Evolutionary conservation across 1,284 basidiomycete genomes (phyloP), one percentile per base, ranked within the genome.

Genomic region (Tilletiopsis washingtonensis): DNA sequence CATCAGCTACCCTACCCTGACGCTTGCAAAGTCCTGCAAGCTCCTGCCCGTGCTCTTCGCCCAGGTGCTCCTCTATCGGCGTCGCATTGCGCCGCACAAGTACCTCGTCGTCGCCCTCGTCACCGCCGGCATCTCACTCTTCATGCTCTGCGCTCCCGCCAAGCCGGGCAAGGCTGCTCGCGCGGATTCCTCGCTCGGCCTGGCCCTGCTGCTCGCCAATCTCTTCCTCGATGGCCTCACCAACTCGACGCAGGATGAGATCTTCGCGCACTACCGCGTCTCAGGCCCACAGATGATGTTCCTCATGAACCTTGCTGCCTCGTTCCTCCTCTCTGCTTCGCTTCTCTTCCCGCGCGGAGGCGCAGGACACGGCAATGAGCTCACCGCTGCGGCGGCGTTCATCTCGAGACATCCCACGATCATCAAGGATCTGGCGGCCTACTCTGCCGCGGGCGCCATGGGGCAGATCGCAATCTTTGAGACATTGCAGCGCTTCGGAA

Each of bases 231-330:
- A 99, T 73, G 94, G 94, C 20, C 83, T 88, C 36, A 87, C 86
- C 49, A 97, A 98, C 77, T 88, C 88, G n/a, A 96, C 91, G 2
- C 94, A 99, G 75, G 94, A 99, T 74, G 87, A 97, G 76, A 86
- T 98, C 56, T 98, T 99, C 74, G 78, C 81, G 34, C 82, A 84
- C 75, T 71, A 61, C 38, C 54, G 56, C 20, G 82, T 91, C 19
- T 82, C 84, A 0, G 94, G 94, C 3, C 91, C 94, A 73, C 93
- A 99, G 74, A 96, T 99, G 91, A 98, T 99, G 94, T 84, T 98
- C 72, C 93, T 84, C 82, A 96, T 96, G 75, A 93, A 93, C 73
- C 67, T 84, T 25, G 84, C 90, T 75, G 67, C 66, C 1, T 52
- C 57, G 5, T 15, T 61, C n/a, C 58, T 70, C 34, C 59, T 69